Evolutionary conservation across 768 basidiomycete species (phyloP), one percentile per base, ranked within the genome.

Genomic region (Russula ochroleuca): DNA sequence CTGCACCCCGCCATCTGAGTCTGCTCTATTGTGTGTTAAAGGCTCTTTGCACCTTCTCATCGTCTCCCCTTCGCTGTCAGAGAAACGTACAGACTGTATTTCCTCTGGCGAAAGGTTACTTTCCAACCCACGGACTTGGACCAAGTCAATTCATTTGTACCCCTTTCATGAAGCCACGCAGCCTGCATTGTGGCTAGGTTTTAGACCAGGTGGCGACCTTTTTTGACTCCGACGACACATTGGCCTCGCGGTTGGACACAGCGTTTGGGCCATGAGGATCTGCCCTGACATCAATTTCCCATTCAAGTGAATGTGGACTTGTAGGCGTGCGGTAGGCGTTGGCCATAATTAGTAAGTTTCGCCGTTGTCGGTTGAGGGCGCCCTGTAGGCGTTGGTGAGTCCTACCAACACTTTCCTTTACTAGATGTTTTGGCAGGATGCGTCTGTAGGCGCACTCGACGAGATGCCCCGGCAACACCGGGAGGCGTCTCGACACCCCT

Each of bases 401-500:
- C 47, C 48, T 17, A 3, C 40, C n/a, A 19, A 61, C 5, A 61
- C 48, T 19, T 65, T 5, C 64, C 64, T 38, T 65, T 57, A 13
- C 41, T 38, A 54, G 33, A 1, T 54, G 51, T 64, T 64, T 60
- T 58, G 45, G 28, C 40, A 1, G 59, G 23, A 31, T 50, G 48
- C 53, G 31, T 14, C 59, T 61, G 59, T 61, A 41, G 63, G 54
- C 54, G 40, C 41, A 51, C 63, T 50, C 40, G 14, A 41, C n/a
- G 45, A 25, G 48, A 56, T 13, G 23, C 19, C 23, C 28, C 54
- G 64, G 53, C 33, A 5, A 51, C 40, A 19, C 33, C 64, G 53
- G 33, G 43, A 48, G 33, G 8, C 19, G 19, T 11, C 51, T 13
- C n/a, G 45, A 25, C 6, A 50, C 15, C 47, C 23, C 9, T 47